These are phyloP conservation scores for Colletotrichum sojae DNA, from an alignment of 2,329 filamentous ascomycete species.

Conservation along the genomic window DNA sequence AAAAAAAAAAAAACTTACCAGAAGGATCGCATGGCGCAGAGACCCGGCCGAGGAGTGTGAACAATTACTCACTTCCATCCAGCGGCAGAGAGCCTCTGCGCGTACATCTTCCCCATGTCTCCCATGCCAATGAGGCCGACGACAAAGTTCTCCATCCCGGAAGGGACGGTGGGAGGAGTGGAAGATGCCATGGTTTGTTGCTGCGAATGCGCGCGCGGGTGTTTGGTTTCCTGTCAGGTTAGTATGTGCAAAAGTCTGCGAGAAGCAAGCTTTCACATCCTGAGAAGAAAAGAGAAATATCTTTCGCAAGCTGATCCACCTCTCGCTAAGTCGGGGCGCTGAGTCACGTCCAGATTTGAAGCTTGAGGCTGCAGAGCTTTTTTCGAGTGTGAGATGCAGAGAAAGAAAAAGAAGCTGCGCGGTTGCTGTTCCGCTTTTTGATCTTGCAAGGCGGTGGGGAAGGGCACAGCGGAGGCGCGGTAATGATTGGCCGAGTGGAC, in stretches of 20 bases:
- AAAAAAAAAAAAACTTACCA: conserved; percentile 53
- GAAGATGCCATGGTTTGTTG: conserved; percentile 39
- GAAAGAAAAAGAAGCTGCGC: conserved; percentile 1
- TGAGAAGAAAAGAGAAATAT: conserved; percentile 25
- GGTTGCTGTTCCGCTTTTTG: conserved; percentile 38
- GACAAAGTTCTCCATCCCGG: conserved; percentile 76
- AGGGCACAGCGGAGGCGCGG: conserved; percentile 30
- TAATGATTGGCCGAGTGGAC: conserved; percentile 36
- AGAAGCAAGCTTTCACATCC: conserved; percentile 41
- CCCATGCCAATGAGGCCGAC: conserved; percentile 99
- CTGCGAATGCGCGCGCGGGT: neutral
- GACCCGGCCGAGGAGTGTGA: conserved; percentile 25
- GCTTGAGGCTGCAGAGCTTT: neutral
- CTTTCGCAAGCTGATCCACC: conserved; percentile 1
- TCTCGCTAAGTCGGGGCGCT: conserved; percentile 3
- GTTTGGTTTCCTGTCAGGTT: neutral
- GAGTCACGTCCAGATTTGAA: conserved; percentile 7
- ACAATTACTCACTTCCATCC: conserved; percentile 86
- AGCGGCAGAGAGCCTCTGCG: conserved; percentile 86
- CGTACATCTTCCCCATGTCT: conserved; percentile 99
- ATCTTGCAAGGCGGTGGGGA: conserved; percentile 10
- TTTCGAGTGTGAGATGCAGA: conserved; percentile 6
- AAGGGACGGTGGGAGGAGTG: conserved; percentile 47
- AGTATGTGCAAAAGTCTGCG: conserved; percentile 34
- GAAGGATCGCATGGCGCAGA: conserved; percentile 38